Base-by-base conservation (phyloP, 148 eudicot genomes). In the Linanthus parryae region DNA sequence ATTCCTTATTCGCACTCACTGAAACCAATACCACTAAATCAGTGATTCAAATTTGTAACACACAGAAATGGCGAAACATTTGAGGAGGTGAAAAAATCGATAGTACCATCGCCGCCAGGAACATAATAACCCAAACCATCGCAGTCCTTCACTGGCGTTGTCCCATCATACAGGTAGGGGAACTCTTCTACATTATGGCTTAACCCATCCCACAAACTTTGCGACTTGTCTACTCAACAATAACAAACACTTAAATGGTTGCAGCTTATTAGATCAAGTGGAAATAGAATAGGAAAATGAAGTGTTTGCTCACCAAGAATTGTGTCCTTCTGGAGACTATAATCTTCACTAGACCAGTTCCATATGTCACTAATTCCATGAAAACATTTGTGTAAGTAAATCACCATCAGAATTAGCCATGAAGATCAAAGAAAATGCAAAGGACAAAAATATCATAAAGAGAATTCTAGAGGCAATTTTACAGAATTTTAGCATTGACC, bases 81-180 rank as follows among this genome's bases (percentile, higher is more conserved):
- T 18, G 14, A 22, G 30, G 16, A 14, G 27, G 29, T n/a, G n/a
- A n/a, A n/a, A 5, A 31, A 45, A 52, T 25, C 5, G 16, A 42
- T 4, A 24, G 8, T 24, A 19, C 37, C 49, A 83, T 95, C 85
- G 22, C 43, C 15, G 35, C 51, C 53, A 40, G 65, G 25, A 10
- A 47, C 64, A 39, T 74, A 71, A 57, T 63, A 74, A 54, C 75
- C 65, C 56, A 77, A 54, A 61, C 79, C 92, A 25, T 86, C 89
- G 51, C 88, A 90, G 58, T 83, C 83, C 73, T 77, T 90, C 22
- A 81, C 37, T 1, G 97, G 97, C 8, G 95, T 90, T 22, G 88
- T 59, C 52, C 67, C 81, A 51, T 78, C 73, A 56, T 80, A 71
- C 69, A 78, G 68, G 53, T 56, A 69, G 31, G 92, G 74, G 27